These are phyloP conservation scores for Starmerella asiatica DNA, from an alignment of 805 yeast species.

Conservation along the genomic window DNA sequence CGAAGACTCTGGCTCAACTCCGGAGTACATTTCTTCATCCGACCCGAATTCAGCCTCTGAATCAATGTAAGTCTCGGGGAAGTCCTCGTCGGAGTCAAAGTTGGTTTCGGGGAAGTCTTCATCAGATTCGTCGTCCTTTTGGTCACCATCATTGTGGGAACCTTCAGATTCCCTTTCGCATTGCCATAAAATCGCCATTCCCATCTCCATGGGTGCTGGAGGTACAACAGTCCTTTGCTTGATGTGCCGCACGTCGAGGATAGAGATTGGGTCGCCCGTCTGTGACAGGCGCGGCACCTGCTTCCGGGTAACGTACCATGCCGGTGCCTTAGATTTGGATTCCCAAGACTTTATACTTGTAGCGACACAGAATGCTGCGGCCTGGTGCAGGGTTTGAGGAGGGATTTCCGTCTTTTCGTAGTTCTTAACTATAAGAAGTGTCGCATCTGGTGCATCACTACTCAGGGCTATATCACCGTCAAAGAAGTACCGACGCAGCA, in stretches of 20 bases:
- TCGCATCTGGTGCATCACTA: slow-evolving; percentile 59
- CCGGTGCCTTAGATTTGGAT: slow-evolving; percentile 61
- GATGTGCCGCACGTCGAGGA: slow-evolving; percentile 48
- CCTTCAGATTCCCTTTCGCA: slow-evolving; percentile 40
- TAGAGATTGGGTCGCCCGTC: slow-evolving; percentile 41
- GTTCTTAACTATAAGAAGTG: slow-evolving; percentile 69
- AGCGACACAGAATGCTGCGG: slow-evolving; percentile 72
- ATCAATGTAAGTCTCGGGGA: slow-evolving; percentile 12
- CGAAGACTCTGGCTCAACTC: background rate
- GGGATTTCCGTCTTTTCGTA: slow-evolving; percentile 55
- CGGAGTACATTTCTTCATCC: slow-evolving; percentile 7
- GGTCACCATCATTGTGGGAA: slow-evolving; percentile 24
- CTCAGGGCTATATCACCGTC: slow-evolving; percentile 59
- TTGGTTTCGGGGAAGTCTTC: slow-evolving; percentile 18
- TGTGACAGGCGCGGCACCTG: slow-evolving; percentile 47
- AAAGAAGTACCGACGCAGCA: slow-evolving; percentile 63
- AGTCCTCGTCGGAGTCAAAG: slow-evolving; percentile 26
- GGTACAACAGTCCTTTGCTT: slow-evolving; percentile 41
- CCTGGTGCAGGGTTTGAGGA: slow-evolving; percentile 78
- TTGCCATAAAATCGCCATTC: slow-evolving; percentile 69
- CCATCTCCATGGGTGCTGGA: slow-evolving; percentile 80
- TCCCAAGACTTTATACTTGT: slow-evolving; percentile 74
- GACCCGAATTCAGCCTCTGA: slow-evolving; percentile 21
- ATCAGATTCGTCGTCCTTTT: slow-evolving; percentile 10
- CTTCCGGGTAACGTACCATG: slow-evolving; percentile 69